Evolutionary conservation across 139 green algal species (phyloP), one percentile per base, ranked within the genome.

Genomic region (Chlamydomonas sp.): DNA sequence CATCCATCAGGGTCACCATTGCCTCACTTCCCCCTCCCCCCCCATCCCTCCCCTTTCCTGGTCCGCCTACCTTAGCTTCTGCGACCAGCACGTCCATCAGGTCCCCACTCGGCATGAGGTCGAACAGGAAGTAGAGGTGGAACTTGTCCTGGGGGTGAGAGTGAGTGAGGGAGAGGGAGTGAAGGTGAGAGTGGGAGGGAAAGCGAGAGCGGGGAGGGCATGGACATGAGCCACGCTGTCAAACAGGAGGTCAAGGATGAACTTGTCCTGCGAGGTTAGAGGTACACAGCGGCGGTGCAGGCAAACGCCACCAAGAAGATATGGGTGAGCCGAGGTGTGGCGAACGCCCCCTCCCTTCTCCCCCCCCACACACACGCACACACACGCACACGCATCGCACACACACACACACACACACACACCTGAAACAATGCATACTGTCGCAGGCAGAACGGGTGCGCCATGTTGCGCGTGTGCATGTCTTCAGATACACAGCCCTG

Each of bases 41-140:
- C n/a, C n/a, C n/a, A n/a, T n/a, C n/a, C n/a, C n/a, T n/a, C n/a
- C n/a, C n/a, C n/a, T n/a, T n/a, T n/a, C n/a, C n/a, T n/a, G n/a
- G n/a, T n/a, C n/a, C n/a, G n/a, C n/a, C n/a, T n/a, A n/a, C 85
- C 76, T 89, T 85, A 50, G 91, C 93, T 72, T 96, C 91, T 5
- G 85, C 84, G 26, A 69, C 70, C 65, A 71, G 65, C 28, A 71
- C 65, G 43, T 71, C 65, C 65, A 71, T 71, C 20, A 98, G 79
- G 73, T 98, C 93, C 20, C 92, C 92, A 1, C 90, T 88, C 28
- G 83, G 73, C 87, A 98, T 91, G 35, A 95, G 80, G 76, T 98
- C 93, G 72, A 97, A 95, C 63, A 97, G 70, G 33, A 98, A 92
- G 87, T 97, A 98, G 20, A 97, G 79, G 71, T 96, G 86, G 72